Conservation (phyloP, 2,329 filamentous ascomycete genomes). For the Cadophora sp. region DNA sequence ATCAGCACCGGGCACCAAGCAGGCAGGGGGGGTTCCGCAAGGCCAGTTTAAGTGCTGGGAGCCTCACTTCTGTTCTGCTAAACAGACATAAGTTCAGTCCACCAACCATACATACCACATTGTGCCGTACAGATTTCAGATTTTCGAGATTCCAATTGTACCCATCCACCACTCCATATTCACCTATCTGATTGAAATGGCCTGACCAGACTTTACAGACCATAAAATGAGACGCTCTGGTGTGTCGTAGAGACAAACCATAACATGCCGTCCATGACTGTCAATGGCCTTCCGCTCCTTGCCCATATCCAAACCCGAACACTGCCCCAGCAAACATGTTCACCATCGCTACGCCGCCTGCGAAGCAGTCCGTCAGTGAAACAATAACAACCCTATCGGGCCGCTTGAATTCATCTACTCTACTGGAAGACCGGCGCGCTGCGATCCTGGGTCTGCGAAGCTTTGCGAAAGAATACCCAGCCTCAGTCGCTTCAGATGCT, state of each 20-base stretch:
- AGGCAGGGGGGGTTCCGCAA: background rate
- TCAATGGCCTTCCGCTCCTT: constrained; percentile 29
- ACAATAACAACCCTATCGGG: constrained; percentile 91
- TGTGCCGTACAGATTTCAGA: background rate
- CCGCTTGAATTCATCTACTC: constrained; percentile 84
- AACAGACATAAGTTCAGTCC: too few species aligned
- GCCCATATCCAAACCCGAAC: constrained; percentile 3
- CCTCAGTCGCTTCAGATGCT: constrained; percentile 93
- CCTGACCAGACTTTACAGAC: background rate
- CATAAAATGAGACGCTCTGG: constrained; percentile 5
- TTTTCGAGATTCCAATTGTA: too few species aligned
- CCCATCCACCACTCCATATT: background rate
- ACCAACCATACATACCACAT: background rate
- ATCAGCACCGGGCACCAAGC: background rate
- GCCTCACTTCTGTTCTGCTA: background rate
- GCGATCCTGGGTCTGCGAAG: constrained; percentile 92
- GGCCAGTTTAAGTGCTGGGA: constrained; percentile 7
- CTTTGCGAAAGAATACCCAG: constrained; percentile 96
- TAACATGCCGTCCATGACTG: constrained; percentile 20
- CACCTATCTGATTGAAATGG: background rate
- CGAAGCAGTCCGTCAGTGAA: constrained; percentile 94
- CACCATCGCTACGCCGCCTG: constrained; percentile 75
- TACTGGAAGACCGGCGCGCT: constrained; percentile 92
- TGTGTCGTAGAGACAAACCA: constrained; percentile 4
- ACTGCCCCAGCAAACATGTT: constrained; percentile 56